These are phyloP conservation scores for Fallopia convolvulus DNA, from an alignment of 148 eudicot species.

Conservation along the genomic window DNA sequence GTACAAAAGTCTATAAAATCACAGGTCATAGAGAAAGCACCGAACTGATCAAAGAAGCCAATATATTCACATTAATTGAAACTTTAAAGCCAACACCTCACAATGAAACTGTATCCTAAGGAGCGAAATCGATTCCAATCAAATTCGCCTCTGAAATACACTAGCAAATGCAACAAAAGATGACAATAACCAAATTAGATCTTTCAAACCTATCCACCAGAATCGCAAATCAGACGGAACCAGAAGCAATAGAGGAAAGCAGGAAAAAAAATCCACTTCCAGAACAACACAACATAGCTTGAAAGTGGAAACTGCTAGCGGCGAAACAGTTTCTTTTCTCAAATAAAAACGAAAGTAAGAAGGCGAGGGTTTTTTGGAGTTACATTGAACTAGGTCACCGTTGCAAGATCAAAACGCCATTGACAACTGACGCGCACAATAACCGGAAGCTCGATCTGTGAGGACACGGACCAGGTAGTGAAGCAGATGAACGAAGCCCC, in stretches of 20 bases:
- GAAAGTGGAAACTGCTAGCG: not conserved
- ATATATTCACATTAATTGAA: not conserved
- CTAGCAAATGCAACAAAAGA: not conserved
- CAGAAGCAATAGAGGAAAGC: not conserved
- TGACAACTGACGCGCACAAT: not conserved
- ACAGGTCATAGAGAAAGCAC: not conserved
- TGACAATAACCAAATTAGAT: not conserved
- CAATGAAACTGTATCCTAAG: not conserved
- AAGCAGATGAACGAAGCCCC: not conserved
- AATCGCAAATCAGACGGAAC: not conserved
- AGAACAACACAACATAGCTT: not conserved
- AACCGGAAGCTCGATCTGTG: not conserved
- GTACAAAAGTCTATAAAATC: not conserved
- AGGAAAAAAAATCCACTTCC: not conserved
- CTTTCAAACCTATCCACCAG: not conserved
- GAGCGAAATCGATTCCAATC: not conserved
- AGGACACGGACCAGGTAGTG: not conserved
- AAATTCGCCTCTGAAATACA: not conserved
- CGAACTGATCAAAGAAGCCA: conserved; percentile 1
- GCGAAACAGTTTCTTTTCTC: not conserved
- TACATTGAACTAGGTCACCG: conserved; percentile 8
- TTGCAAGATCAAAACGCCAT: conserved; percentile 13
- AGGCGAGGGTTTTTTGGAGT: not conserved
- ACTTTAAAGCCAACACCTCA: not conserved
- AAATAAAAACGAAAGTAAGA: not conserved